Percentiles rank a stretch among this genome's conserved stretches.
phyloP scores from a whole-genome alignment of 2,329 filamentous ascomycete genomes.

The Pseudocercospora crystallina region DNA sequence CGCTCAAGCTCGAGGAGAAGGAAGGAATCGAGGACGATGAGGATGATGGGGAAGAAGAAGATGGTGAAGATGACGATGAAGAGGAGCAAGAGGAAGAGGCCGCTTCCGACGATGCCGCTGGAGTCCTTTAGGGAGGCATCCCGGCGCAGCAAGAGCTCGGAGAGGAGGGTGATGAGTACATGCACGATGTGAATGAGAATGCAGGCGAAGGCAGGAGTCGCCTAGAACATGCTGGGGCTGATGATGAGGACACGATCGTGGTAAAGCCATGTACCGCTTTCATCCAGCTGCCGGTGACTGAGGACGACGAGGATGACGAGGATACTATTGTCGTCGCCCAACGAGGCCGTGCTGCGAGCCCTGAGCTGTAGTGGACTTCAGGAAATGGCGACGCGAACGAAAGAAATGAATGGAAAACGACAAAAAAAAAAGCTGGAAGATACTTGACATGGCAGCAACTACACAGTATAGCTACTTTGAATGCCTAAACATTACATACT shows the following conservation, averaged over 20 bases:
- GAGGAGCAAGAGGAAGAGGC: background rate
- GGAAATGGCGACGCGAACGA: too few species aligned
- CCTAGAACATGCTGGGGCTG: too few species aligned
- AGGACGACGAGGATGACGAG: slow-evolving; percentile 1
- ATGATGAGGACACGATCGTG: too few species aligned
- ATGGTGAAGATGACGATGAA: background rate
- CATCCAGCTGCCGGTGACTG: background rate
- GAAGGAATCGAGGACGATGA: background rate
- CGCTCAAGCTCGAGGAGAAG: slow-evolving; percentile 11
- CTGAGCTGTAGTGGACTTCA: background rate
- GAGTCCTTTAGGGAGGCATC: background rate
- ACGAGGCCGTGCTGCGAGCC: background rate
- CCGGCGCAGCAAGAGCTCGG: background rate
- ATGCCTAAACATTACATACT: too few species aligned
- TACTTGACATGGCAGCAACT: background rate
- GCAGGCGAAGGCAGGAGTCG: too few species aligned
- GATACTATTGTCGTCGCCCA: background rate
- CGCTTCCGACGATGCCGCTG: background rate
- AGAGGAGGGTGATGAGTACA: background rate
- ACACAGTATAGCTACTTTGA: too few species aligned
- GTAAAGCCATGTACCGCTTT: too few species aligned
- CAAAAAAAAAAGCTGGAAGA: background rate
- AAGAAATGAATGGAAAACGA: background rate
- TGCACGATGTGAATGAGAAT: too few species aligned
- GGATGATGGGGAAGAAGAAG: slow-evolving; percentile 1